Base-by-base conservation (phyloP, 1,284 basidiomycete genomes). In the Ganoderma meredithae region DNA sequence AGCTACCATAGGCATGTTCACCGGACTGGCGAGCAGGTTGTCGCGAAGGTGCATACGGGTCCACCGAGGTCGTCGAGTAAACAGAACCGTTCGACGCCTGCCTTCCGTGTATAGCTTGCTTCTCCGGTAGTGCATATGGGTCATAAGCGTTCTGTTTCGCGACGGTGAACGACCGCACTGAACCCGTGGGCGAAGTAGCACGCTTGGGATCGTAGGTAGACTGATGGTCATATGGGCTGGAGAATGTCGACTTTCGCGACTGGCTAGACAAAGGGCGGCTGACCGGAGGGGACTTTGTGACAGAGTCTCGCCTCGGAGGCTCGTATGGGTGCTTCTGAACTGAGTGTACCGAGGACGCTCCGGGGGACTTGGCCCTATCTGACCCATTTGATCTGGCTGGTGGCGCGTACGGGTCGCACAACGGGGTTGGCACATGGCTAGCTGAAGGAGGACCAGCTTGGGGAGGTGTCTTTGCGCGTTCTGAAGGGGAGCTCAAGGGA, bases 41-140 rank as follows among this genome's bases (percentile, higher is more conserved):
- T 12, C 70, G 77, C 9, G 79, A 72, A 59, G 83, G 83, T 22
- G 82, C 80, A 72, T 88, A 87, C 2, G 81, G 82, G 66, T 85
- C 82, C 12, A 75, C 74, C 2, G 83, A 83, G 4, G 74, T 65
- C 15, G 78, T 76, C 36, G 86, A 85, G 53, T 83, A 75, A 17
- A 77, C 73, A n/a, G 88, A 88, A 1, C 83, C 80, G 73, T 84
- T 88, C 3, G 88, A 88, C 65, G 80, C 78, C 7, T 88, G 86
- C 49, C 85, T 80, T 52, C 75, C 79, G 43, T 81, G 83, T 1
- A 75, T 73, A 8, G 68, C 65, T 25, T 71, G 27, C 63, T 66
- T 67, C 44, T 59, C 63, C 12, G 62, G 3, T 31, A 77, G 76
- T 2, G 75, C 71, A 53, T 78, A 77, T 7, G 77, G 74, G 62